phyloP scores from a whole-genome alignment of 164 flowering plant species.

The Magnolia officinalis region DNA sequence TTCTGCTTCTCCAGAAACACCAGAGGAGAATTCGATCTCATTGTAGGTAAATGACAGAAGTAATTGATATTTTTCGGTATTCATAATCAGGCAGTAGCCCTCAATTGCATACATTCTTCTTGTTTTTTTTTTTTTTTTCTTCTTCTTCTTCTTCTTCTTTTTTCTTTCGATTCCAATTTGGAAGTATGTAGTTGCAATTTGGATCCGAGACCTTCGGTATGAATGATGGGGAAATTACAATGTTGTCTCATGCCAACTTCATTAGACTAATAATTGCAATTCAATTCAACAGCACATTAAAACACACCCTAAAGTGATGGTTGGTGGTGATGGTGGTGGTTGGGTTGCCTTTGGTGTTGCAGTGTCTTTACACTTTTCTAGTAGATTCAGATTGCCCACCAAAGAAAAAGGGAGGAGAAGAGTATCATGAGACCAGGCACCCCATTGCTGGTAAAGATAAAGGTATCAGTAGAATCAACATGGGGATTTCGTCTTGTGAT shows the following conservation, averaged over 20 bases:
- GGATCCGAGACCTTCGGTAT: background rate
- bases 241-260: background rate
- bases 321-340: too few relatives aligned
- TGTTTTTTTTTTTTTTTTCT: too few relatives aligned
- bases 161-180: background rate
- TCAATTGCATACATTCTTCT: background rate
- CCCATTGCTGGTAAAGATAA: constrained; percentile 27
- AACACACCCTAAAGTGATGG: background rate
- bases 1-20: too few relatives aligned
- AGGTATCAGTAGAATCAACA: background rate
- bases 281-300: background rate
- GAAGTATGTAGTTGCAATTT: background rate
- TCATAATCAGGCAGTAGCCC: background rate
- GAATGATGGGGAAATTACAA: too few relatives aligned
- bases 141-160: too few relatives aligned
- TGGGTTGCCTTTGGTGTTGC: background rate
- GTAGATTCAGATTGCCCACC: constrained; percentile 4
- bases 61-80: background rate
- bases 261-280: background rate
- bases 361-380: constrained; percentile 6
- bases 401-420: background rate
- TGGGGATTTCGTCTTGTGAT: background rate
- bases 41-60: too few relatives aligned
- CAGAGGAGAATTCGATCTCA: too few relatives aligned
- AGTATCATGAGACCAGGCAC: background rate